phyloP scores from a whole-genome alignment of 192 early-diverging fungal genomes.

The Piromyces sp. region DNA sequence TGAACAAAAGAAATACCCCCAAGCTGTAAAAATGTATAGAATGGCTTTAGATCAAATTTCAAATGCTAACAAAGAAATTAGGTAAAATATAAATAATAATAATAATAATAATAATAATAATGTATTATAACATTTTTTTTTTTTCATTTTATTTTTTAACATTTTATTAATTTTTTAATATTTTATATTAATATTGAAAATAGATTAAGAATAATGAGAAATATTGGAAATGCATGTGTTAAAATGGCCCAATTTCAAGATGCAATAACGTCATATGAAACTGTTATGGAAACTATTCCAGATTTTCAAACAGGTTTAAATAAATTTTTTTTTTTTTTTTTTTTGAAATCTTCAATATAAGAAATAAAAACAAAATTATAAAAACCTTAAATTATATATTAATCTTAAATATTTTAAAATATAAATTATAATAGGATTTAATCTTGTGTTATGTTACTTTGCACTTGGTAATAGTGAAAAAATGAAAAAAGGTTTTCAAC shows the following conservation, averaged over 20 bases:
- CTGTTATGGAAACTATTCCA: conserved; percentile 34
- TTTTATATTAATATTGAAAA: no score
- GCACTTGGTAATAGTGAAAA: conserved; percentile 37
- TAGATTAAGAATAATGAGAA: conserved; percentile 36
- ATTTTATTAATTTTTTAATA: no score
- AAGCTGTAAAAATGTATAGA: conserved; percentile 45
- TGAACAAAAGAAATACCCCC: conserved; percentile 33
- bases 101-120: no score
- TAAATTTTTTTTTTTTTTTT: no score
- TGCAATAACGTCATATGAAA: conserved; percentile 39
- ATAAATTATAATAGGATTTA: conserved; percentile 15
- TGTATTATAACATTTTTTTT: no score
- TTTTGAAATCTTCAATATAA: no score
- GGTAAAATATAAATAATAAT: no score
- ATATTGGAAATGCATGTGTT: conserved; percentile 37
- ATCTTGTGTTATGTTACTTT: conserved; percentile 41
- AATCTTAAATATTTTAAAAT: no score
- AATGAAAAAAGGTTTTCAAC: conserved; percentile 30
- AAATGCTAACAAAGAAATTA: conserved; percentile 28
- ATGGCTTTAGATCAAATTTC: conserved; percentile 47
- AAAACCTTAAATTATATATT: no score
- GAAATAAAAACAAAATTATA: no score
- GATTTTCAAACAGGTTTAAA: conserved; percentile 26
- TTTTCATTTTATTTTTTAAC: not conserved
- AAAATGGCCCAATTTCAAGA: conserved; percentile 38